Base-by-base conservation (phyloP, 305 asterid genomes). In the Striga hermonthica region DNA sequence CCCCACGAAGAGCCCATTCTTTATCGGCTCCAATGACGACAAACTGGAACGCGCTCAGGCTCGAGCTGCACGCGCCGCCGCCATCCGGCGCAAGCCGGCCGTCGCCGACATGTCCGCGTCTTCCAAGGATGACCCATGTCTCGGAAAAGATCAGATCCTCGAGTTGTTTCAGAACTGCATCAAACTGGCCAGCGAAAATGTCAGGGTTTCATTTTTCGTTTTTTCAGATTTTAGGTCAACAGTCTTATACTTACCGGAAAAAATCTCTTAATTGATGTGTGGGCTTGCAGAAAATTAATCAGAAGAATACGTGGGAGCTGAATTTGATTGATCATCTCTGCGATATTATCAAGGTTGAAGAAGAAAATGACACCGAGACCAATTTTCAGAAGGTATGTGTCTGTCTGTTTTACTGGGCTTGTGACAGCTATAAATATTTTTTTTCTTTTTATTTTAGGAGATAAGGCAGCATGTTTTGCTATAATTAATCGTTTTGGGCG, bases 231-330 rank as follows among this genome's bases (percentile, higher is more conserved):
- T 60, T 55, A 1, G 10, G 12, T 14, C 5, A 3, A 3, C 7
- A 43, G 0, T 7, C 7, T 13, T 35, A n/a, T 7, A 22, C 41
- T 15, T 15, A 8, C 28, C 5, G n/a, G 58, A 4, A 5, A 3
- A 34, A 7, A 9, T 13, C 35, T 40, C 14, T 47, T 60, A 12
- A 14, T 14, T 13, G 16, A 14, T 69, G 7, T 69, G 37, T 15
- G 44, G 67, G 62, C 28, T 66, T 64, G 68, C 95, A 90, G 99
- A 93, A 90, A 88, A 93, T 90, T 60, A 90, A 82, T 72, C 99
- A 90, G 82, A 93, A 88, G 80, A 93, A 93, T 61, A 90, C 97
- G 0, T 94, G 99, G 99, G 99, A 90, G 86, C 91, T 94, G 74
- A 84, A 79, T 76, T 74, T 94, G 81, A 90, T 90, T 22, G 97